These are phyloP conservation scores for Yamadazyma phyllophila DNA, from an alignment of 805 yeast genomes.

Conservation along the genomic window DNA sequence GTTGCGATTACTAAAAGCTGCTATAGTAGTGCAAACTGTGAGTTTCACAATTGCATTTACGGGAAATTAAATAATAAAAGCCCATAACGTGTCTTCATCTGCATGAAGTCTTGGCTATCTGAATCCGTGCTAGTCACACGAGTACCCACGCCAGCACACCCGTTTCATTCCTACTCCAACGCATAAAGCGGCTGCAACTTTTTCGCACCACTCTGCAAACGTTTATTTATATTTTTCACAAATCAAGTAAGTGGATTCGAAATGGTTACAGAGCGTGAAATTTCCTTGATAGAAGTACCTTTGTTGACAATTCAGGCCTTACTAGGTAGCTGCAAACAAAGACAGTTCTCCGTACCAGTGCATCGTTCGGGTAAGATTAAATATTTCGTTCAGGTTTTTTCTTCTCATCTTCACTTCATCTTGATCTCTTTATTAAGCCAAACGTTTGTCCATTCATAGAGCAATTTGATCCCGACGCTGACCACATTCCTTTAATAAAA, in stretches of 20 bases:
- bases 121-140: too few relatives aligned
- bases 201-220: neutral
- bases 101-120: too few relatives aligned
- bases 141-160: too few relatives aligned
- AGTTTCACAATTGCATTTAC: too few relatives aligned
- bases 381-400: neutral
- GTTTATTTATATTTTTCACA: slow-evolving; percentile 4
- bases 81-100: too few relatives aligned
- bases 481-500: neutral
- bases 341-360: neutral
- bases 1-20: too few relatives aligned
- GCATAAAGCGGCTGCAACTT: neutral
- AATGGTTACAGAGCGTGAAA: slow-evolving; percentile 1
- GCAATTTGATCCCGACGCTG: neutral
- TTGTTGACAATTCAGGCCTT: slow-evolving; percentile 7
- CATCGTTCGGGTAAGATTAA: neutral
- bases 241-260: slow-evolving; percentile 7
- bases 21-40: too few relatives aligned
- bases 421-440: too few relatives aligned
- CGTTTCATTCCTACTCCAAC: neutral
- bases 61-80: too few relatives aligned
- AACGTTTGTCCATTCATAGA: too few relatives aligned
- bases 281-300: slow-evolving; percentile 2
- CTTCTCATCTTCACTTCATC: neutral
- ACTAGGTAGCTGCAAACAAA: slow-evolving; percentile 4